Base-by-base conservation (phyloP, 805 yeast species). In the Cyberlindnera nakhonratchasimensis region DNA sequence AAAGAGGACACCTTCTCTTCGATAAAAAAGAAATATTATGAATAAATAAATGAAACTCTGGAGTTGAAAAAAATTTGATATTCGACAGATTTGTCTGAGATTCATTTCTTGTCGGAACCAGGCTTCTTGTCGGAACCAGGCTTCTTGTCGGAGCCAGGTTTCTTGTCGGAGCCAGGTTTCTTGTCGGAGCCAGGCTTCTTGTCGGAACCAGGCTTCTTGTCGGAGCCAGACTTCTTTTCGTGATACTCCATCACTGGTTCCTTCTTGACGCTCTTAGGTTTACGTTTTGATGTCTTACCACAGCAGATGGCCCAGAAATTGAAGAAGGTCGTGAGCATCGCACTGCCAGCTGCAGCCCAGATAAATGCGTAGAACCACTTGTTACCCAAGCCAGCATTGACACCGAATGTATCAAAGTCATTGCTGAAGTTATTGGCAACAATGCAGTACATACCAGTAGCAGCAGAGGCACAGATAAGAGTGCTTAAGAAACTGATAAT, bases 271-370 rank as follows among this genome's bases (percentile, higher is more conserved):
- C 25, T 26, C 31, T 19, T 16, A 16, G 33, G 21, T 31, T 19
- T 16, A 16, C 31, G 21, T 31, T 36, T 45, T 9, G 42, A 28
- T 2, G 62, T 54, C 13, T 58, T 42, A 34, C 74, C 72, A 53
- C 74, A 71, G 59, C 77, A 73, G 22, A 64, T 58, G 21, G 70
- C 62, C 36, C 70, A 49, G 21, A 52, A 21, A 37, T 48, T 55
- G 42, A 62, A 46, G 17, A 73, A 16, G n/a, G 62, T 48, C 12
- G 75, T 59, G 37, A 71, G 38, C 13, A 75, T 45, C 2, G 72
- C 54, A 6, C 79, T 77, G 13, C 61, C 81, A 3, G 71, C 74
- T 1, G 80, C 71, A 12, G 77, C 78, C 93, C 91, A 86, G 8
- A 78, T 64, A 34, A 81, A 62, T 3, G 79, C 88, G 40, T 77